Base-by-base conservation (phyloP, 495 filamentous ascomycete genomes). In the Aspergillus bertholletiae region DNA sequence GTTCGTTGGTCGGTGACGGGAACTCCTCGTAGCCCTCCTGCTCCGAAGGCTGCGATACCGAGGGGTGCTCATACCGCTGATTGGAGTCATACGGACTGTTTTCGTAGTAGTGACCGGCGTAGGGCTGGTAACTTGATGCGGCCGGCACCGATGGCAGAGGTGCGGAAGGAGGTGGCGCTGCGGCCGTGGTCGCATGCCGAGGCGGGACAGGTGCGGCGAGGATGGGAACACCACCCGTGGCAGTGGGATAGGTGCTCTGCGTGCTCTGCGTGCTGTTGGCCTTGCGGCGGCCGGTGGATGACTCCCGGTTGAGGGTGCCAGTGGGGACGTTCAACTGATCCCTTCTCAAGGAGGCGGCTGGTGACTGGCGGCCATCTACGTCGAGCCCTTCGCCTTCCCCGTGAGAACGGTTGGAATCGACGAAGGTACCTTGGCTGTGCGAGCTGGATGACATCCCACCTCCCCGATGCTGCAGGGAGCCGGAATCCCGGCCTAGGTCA, bases 251-350 rank as follows among this genome's bases (percentile, higher is more conserved):
- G 8, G 68, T 61, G 35, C 49, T 54, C 15, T 54, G 59, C 2
- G 59, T 41, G 12, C 68, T 68, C 6, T 58, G 30, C 30, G 30
- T 12, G 13, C 30, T 9, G 30, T 12, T 37, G 7, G 34, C 61
- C 47, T 76, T 76, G 41, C 76, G 70, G 26, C 71, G 71, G 21
- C 75, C 75, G 21, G 68, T 71, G 7, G 74, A 78, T 2, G 68
- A 63, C 15, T 60, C 70, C 28, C 75, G 72, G n/a, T 62, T 60
- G 18, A 77, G 57, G n/a, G 60, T 46, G 28, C 61, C 62, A 30
- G 63, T 54, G 43, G 62, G 53, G 5, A 64, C 58, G 48, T 53
- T 67, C 1, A 63, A 60, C 12, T 67, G 65, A 39, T 60, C 58
- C 23, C 57, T 52, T 28, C 49, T 54, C 20, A 67, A 64, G 15